Conservation (phyloP, 257 asterid genomes). For the Rauvolfia tetraphylla region DNA sequence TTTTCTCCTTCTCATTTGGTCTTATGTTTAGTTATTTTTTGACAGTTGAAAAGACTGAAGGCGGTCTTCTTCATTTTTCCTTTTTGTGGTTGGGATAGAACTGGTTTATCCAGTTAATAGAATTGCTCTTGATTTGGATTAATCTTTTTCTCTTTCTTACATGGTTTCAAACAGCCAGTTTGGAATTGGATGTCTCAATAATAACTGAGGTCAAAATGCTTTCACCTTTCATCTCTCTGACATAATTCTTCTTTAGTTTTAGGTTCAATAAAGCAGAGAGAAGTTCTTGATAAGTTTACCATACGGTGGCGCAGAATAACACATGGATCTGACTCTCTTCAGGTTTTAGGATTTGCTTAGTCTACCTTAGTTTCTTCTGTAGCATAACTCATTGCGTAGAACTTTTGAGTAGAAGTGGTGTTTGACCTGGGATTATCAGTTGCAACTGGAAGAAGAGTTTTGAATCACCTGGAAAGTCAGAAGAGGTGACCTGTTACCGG, state of each 20-base stretch:
- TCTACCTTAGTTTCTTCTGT: neutral
- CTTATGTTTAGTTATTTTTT: too few relatives aligned
- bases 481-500: neutral
- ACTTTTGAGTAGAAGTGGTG: neutral
- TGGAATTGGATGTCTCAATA: too few relatives aligned
- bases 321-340: neutral
- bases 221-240: too few relatives aligned
- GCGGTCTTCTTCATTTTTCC: neutral
- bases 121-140: too few relatives aligned
- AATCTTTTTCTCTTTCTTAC: too few relatives aligned
- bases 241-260: too few relatives aligned
- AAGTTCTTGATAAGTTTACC: neutral
- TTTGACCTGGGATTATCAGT: neutral
- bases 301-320: neutral
- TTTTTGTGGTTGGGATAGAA: neutral
- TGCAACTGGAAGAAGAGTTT: neutral
- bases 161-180: too few relatives aligned
- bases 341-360: neutral
- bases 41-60: too few relatives aligned
- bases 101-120: too few relatives aligned
- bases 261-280: too few relatives aligned
- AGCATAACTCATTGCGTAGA: neutral
- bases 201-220: too few relatives aligned
- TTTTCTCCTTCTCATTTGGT: too few relatives aligned
- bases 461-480: neutral